Conservation (phyloP, 371 early-diverging fungal species). For the Rhizopus sp. region DNA sequence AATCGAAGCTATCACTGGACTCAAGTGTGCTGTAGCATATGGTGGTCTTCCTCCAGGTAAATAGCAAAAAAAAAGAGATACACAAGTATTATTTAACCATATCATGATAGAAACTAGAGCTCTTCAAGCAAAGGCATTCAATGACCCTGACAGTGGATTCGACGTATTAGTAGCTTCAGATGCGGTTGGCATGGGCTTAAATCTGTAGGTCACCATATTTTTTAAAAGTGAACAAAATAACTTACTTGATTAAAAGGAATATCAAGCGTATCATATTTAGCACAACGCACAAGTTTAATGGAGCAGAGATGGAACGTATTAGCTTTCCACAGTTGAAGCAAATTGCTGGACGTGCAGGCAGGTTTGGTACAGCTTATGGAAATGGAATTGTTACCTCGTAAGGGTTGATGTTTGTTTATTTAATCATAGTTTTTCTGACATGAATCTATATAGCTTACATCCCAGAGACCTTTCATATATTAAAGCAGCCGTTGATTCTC, state of each 20-base stretch:
- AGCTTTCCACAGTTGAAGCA: conserved; percentile 85
- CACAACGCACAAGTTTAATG: conserved; percentile 78
- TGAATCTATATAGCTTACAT: conserved; percentile 52
- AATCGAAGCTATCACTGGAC: conserved; percentile 76
- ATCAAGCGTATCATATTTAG: conserved; percentile 89
- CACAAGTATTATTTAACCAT: neutral
- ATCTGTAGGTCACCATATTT: neutral
- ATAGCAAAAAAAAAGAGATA: neutral
- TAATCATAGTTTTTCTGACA: conserved; percentile 42
- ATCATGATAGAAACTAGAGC: conserved; percentile 20
- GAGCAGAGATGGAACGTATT: conserved; percentile 50
- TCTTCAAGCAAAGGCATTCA: conserved; percentile 88
- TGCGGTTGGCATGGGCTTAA: conserved; percentile 96
- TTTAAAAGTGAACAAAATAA: neutral
- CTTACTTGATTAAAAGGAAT: conserved; percentile 48
- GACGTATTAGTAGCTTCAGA: conserved; percentile 94
- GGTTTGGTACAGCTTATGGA: conserved; percentile 72
- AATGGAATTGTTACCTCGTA: conserved; percentile 71
- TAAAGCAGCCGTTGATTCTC: conserved; percentile 30
- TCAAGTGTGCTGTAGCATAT: conserved; percentile 91
- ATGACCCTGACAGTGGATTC: conserved; percentile 77
- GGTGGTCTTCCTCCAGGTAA: conserved; percentile 88
- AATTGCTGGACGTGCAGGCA: conserved; percentile 95
- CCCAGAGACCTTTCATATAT: conserved; percentile 35
- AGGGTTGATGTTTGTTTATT: conserved; percentile 28